Conservation (phyloP, 2,329 filamentous ascomycete species). For the Pyrenophora seminiperda region DNA sequence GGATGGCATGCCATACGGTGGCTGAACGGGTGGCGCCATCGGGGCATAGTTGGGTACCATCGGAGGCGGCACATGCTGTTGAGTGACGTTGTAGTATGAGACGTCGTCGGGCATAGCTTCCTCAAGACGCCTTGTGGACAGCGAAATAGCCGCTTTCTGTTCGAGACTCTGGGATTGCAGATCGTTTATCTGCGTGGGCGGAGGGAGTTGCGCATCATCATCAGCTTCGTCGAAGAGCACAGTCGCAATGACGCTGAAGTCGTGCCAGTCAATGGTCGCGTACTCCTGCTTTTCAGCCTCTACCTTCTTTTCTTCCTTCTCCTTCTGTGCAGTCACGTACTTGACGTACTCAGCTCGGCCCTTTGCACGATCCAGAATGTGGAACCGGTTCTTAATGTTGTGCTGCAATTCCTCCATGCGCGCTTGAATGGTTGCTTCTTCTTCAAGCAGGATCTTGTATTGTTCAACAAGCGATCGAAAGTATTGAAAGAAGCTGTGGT, state of each 20-base stretch:
- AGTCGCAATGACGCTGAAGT: conserved; percentile 94
- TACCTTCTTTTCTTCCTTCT: conserved; percentile 84
- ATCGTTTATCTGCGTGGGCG: conserved; percentile 87
- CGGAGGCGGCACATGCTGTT: conserved; percentile 39
- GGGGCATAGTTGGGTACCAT: conserved; percentile 36
- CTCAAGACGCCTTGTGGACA: conserved; percentile 84
- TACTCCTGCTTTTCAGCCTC: conserved; percentile 78
- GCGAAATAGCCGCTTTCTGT: conserved; percentile 88
- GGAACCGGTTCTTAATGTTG: conserved; percentile 79
- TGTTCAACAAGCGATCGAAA: conserved; percentile 93
- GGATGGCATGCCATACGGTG: conserved; percentile 28
- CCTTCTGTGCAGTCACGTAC: conserved; percentile 81
- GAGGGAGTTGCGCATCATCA: conserved; percentile 82
- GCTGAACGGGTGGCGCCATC: conserved; percentile 38
- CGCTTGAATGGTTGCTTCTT: conserved; percentile 72
- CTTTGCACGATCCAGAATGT: conserved; percentile 78
- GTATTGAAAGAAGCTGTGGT: conserved; percentile 95
- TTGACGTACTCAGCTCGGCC: conserved; percentile 86
- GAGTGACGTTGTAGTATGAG: conserved; percentile 44
- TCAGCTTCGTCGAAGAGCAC: conserved; percentile 90
- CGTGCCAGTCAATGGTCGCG: conserved; percentile 95
- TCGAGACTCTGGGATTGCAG: conserved; percentile 93
- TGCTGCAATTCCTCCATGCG: conserved; percentile 73
- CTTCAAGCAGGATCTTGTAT: conserved; percentile 80
- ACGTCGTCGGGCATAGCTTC: conserved; percentile 88